Evolutionary conservation across 176 grass and related monocot genomes (phyloP), one percentile per base, ranked within the genome.

Genomic region (Olyra latifolia): DNA sequence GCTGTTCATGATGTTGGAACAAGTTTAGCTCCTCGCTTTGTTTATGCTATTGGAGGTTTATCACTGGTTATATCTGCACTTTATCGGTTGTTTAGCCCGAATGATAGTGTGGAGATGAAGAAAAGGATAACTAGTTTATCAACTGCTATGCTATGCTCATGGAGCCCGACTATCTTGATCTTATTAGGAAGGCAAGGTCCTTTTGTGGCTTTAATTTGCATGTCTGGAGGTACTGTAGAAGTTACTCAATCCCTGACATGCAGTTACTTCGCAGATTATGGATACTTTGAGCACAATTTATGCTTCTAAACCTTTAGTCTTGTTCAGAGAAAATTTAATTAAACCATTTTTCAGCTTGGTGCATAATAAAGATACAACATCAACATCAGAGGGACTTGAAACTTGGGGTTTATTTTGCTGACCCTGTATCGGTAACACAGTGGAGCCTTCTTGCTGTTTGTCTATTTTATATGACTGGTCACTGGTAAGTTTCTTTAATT

Each of bases 391-490:
- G 62, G 59, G 80, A 91, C 24, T 60, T 32, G 19, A 72, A 83
- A 87, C 69, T 27, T 24, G 69, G 39, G 79, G 61, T 82, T 30
- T 94, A 17, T 68, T 11, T 79, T 70, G 74, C 83, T 86, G 79
- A 94, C 66, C 88, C 86, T 52, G 70, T 94, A 38, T 84, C 88
- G 1, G 92, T 98, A 27, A 89, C 57, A 69, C 95, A 98, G n/a
- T 98, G 95, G 95, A 98, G 88, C 65, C 78, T 98, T 71, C 78
- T 98, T 56, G 83, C 92, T 53, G 74, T 98, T 76, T 98, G 92
- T 87, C 60, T 98, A 32, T 98, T 98, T 84, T 98, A 93, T 88
- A 78, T 91, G 76, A 94, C 88, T 47, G 92, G 95, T 71, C 95
- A 98, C 57, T 98, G 95, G 95, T 98, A 87, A 47, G 68, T 78